These are phyloP conservation scores for Saccharomycopsis fibuligera DNA, from an alignment of 805 yeast genomes.

Conservation along the genomic window DNA sequence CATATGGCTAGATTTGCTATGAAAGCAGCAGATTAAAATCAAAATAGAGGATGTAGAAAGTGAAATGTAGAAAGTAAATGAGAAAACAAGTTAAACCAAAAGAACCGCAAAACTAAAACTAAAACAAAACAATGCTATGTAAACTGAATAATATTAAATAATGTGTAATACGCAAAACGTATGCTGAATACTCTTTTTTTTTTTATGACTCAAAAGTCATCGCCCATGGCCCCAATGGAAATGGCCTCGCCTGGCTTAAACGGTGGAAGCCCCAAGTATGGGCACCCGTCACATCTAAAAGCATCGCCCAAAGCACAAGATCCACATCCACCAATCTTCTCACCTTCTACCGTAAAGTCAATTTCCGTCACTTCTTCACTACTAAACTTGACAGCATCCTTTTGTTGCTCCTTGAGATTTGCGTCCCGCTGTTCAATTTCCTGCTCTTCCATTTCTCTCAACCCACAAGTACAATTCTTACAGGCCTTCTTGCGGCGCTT, in stretches of 20 bases:
- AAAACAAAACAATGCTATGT: too few relatives aligned
- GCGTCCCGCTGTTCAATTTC: conserved; percentile 31
- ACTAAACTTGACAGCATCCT: conserved; percentile 23
- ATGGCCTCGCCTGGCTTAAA: conserved; percentile 95
- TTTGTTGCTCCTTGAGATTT: conserved; percentile 3
- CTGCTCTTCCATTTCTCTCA: conserved; percentile 77
- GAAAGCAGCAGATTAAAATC: too few relatives aligned
- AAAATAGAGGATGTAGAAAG: too few relatives aligned
- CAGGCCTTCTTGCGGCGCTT: conserved; percentile 80
- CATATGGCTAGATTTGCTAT: too few relatives aligned
- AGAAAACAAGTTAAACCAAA: too few relatives aligned
- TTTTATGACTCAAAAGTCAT: conserved; percentile 58
- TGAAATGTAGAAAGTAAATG: too few relatives aligned
- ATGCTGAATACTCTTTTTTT: too few relatives aligned
- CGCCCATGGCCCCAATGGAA: conserved; percentile 66
- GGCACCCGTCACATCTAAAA: conserved; percentile 97
- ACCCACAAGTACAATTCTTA: conserved; percentile 96
- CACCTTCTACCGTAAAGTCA: conserved; percentile 22
- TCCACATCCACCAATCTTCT: conserved; percentile 85
- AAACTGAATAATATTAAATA: too few relatives aligned
- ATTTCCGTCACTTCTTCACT: conserved; percentile 27
- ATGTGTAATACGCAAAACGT: too few relatives aligned
- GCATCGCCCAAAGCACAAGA: conserved; percentile 98
- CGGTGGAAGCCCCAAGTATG: conserved; percentile 94
- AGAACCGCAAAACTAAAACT: too few relatives aligned